A percentile compares a stretch with the other conserved stretches of the same genome.
These are phyloP conservation scores for Aspergillus ochraceoroseus DNA, from an alignment of 2,329 filamentous ascomycete species.

Conservation along the genomic window DNA sequence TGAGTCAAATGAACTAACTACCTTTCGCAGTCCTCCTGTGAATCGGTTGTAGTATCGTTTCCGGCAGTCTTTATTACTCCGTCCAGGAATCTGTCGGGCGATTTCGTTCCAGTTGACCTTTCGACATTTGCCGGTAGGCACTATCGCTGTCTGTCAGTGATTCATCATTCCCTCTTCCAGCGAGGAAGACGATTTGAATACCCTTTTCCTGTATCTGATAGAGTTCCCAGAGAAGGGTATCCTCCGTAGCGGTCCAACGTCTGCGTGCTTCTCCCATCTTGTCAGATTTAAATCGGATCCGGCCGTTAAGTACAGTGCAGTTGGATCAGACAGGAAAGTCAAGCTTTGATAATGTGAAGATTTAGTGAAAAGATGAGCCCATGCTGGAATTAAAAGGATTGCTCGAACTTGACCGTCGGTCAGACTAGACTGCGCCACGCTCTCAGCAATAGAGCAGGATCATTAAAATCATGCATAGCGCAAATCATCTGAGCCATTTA, in stretches of 20 bases:
- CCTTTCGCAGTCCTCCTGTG: conserved; percentile 11
- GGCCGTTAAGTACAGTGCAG: neutral
- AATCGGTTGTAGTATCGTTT: conserved; percentile 14
- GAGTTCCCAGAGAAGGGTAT: conserved; percentile 12
- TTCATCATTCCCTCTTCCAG: neutral
- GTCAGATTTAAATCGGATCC: neutral
- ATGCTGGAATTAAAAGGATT: neutral
- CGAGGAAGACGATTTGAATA: neutral
- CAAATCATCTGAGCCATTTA: conserved; percentile 1
- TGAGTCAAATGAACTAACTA: neutral
- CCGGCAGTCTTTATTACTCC: conserved; percentile 15
- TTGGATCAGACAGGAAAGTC: neutral
- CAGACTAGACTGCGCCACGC: conserved; percentile 4
- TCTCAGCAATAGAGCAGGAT: conserved; percentile 6
- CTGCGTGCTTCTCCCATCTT: conserved; percentile 11
- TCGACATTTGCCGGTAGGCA: conserved; percentile 11
- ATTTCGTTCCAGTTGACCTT: conserved; percentile 17
- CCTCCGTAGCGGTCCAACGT: conserved; percentile 10
- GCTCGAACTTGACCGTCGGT: neutral
- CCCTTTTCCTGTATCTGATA: conserved; percentile 12
- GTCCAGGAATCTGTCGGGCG: conserved; percentile 14
- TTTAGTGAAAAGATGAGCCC: conserved; percentile 1
- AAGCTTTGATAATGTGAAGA: neutral
- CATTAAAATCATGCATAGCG: conserved; percentile 11
- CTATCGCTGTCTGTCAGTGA: neutral